Evolutionary conservation across 169 alveolate species (phyloP).

Genomic region (Plasmodium coatneyi): DNA sequence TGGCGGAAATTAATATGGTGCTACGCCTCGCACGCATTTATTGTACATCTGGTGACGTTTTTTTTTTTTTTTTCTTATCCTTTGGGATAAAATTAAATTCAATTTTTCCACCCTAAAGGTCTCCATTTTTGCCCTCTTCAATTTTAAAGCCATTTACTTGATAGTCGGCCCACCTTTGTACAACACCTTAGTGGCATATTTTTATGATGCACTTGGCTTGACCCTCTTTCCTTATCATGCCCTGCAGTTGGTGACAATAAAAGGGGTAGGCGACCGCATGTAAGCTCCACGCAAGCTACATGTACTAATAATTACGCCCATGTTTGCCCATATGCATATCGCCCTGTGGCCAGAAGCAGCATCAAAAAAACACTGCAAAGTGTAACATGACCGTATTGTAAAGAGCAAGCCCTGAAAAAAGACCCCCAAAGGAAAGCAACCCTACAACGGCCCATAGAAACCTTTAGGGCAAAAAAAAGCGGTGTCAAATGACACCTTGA

Average conservation of each 20-base stretch:
- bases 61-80: background rate
- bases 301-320: background rate
- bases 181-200: background rate
- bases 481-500: background rate
- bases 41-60: background rate
- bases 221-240: background rate
- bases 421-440: background rate
- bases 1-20: background rate
- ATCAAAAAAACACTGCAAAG: background rate
- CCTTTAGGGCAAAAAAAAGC: background rate
- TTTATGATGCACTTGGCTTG: background rate
- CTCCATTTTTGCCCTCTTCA: background rate
- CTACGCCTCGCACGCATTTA: background rate
- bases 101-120: background rate
- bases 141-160: background rate
- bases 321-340: background rate
- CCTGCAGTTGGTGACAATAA: background rate
- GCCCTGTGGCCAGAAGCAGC: background rate
- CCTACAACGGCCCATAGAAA: background rate
- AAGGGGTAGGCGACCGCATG: background rate
- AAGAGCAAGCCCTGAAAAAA: background rate
- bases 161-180: background rate
- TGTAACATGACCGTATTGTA: background rate
- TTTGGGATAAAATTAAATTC: background rate
- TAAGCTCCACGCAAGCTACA: background rate